phyloP scores from a whole-genome alignment of 805 yeast genomes.

The Metschnikowia henanensis region DNA sequence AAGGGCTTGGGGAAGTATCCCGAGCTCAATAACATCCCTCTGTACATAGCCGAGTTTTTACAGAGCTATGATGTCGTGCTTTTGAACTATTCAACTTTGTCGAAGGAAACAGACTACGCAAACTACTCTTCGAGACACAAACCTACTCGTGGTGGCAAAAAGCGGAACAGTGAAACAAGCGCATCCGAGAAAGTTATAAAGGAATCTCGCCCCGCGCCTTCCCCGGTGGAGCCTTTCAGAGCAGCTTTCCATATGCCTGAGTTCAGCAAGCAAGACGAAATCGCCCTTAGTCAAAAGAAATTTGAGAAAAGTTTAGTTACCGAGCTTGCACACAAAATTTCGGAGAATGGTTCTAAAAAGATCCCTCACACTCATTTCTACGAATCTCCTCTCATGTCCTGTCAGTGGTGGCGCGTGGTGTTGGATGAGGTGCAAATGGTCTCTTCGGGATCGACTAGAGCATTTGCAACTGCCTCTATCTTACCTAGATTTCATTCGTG shows the following conservation, averaged over 20 bases:
- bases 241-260: conserved; percentile 13
- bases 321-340: conserved; percentile 12
- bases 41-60: conserved; percentile 52
- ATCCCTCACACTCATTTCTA: conserved; percentile 32
- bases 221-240: conserved; percentile 13
- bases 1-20: conserved; percentile 46
- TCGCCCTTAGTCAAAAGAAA: conserved; percentile 13
- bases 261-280: conserved; percentile 6
- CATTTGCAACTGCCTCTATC: conserved; percentile 76
- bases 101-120: conserved; percentile 80
- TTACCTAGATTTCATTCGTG: conserved; percentile 88
- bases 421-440: conserved; percentile 97
- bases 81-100: conserved; percentile 70
- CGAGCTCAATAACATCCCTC: conserved; percentile 30
- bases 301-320: conserved; percentile 17
- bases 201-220: conserved; percentile 5
- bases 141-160: conserved; percentile 36
- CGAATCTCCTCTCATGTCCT: conserved; percentile 77
- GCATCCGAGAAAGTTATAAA: background rate
- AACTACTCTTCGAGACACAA: conserved; percentile 60
- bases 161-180: conserved; percentile 8
- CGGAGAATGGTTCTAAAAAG: conserved; percentile 7
- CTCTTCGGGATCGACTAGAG: conserved; percentile 65
- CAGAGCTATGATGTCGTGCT: conserved; percentile 73
- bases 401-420: conserved; percentile 87